phyloP scores from a whole-genome alignment of 805 yeast species.

The Torulaspora indica region DNA sequence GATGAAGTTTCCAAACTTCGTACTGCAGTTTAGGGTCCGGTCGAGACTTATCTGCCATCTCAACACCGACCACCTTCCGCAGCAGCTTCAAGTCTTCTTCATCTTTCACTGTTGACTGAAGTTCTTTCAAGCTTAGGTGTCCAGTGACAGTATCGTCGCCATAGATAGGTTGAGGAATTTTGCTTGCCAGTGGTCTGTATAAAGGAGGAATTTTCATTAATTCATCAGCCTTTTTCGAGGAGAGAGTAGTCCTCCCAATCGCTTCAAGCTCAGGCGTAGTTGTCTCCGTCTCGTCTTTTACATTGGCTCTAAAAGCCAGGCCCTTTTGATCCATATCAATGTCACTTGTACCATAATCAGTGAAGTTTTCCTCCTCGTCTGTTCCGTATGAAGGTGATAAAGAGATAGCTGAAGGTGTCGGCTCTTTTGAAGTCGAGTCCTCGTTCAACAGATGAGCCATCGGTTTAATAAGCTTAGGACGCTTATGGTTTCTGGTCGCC shows the following conservation, averaged over 20 bases:
- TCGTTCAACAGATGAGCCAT: slow-evolving; percentile 33
- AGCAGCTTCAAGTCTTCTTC: slow-evolving; percentile 65
- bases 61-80: slow-evolving; percentile 39
- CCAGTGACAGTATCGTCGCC: slow-evolving; percentile 34
- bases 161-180: slow-evolving; percentile 52
- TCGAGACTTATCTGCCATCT: not conserved
- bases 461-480: slow-evolving; percentile 20
- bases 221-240: slow-evolving; percentile 16
- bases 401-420: slow-evolving; percentile 15
- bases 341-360: slow-evolving; percentile 12
- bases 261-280: slow-evolving; percentile 29
- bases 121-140: slow-evolving; percentile 37
- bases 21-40: slow-evolving; percentile 15
- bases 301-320: slow-evolving; percentile 19
- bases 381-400: slow-evolving; percentile 10
- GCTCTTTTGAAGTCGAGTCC: slow-evolving; percentile 24
- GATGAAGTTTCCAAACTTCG: slow-evolving; percentile 25
- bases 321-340: slow-evolving; percentile 20
- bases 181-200: slow-evolving; percentile 49
- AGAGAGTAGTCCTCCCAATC: slow-evolving; percentile 20
- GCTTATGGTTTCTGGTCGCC: slow-evolving; percentile 17
- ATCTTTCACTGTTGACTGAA: slow-evolving; percentile 59
- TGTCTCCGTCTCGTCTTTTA: slow-evolving; percentile 16
- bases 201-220: slow-evolving; percentile 27
- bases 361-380: slow-evolving; percentile 17